phyloP scores from a whole-genome alignment of 78 protist species.

The Reticulomyxa filosa region DNA sequence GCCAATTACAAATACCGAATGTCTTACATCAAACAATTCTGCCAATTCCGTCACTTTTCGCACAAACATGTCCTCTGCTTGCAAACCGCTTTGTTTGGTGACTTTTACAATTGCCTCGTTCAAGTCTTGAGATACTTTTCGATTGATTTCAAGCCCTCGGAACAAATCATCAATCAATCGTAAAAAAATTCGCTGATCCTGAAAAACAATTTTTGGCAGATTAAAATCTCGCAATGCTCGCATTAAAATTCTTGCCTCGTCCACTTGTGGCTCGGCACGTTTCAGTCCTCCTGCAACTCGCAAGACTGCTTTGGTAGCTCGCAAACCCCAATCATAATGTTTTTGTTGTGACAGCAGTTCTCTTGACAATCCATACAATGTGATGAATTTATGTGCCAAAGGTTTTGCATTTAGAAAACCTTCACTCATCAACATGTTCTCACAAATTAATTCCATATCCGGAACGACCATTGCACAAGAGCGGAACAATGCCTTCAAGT shows the following conservation, averaged over 20 bases:
- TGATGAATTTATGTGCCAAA: conserved; percentile 49
- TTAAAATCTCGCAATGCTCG: conserved; percentile 70
- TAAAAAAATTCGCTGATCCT: conserved; percentile 42
- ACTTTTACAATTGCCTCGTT: not conserved
- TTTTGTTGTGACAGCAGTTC: conserved; percentile 59
- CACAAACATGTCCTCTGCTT: conserved; percentile 29
- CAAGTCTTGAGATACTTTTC: conserved; percentile 6
- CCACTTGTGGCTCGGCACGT: conserved; percentile 32
- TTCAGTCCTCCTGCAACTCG: conserved; percentile 63
- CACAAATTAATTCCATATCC: conserved; percentile 37
- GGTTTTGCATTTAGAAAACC: conserved; percentile 24
- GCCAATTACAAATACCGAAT: conserved; percentile 54
- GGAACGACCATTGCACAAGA: conserved; percentile 68
- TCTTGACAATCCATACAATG: conserved; percentile 37
- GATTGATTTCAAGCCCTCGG: conserved; percentile 4
- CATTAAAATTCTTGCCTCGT: conserved; percentile 46
- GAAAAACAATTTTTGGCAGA: conserved; percentile 52
- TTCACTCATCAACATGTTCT: conserved; percentile 11
- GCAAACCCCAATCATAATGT: conserved; percentile 79
- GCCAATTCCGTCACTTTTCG: conserved; percentile 23
- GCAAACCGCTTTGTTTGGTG: not conserved
- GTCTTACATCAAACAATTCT: conserved; percentile 32
- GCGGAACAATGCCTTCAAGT: conserved; percentile 68
- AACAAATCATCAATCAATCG: conserved; percentile 44
- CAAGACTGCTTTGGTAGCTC: conserved; percentile 69